These are phyloP conservation scores for Auriscalpium vulgare DNA, from an alignment of 768 basidiomycete species.

Conservation along the genomic window DNA sequence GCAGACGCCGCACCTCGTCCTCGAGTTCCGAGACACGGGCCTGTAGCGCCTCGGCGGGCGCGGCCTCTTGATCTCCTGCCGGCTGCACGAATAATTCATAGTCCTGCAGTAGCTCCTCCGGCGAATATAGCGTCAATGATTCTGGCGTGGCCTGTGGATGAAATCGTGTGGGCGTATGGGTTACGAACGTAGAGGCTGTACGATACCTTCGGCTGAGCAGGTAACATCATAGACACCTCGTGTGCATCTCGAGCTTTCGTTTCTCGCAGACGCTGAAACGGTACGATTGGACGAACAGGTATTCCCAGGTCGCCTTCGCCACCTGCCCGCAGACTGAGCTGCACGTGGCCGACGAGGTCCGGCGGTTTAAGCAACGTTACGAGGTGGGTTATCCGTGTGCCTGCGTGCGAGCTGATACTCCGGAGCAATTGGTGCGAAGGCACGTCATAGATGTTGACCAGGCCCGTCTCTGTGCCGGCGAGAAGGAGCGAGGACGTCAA, in stretches of 20 bases:
- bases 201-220: slow-evolving; percentile 36
- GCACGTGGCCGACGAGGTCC: slow-evolving; percentile 79
- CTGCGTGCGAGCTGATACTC: slow-evolving; percentile 66
- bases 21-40: slow-evolving; percentile 62
- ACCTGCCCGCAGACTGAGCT: slow-evolving; percentile 47
- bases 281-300: slow-evolving; percentile 54
- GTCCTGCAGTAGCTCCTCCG: slow-evolving; percentile 54
- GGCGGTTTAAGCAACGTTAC: slow-evolving; percentile 77
- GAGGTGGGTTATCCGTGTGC: slow-evolving; percentile 62
- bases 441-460: slow-evolving; percentile 77
- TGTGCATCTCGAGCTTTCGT: slow-evolving; percentile 58
- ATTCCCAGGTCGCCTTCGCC: slow-evolving; percentile 39
- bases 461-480: slow-evolving; percentile 68
- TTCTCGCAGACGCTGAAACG: slow-evolving; percentile 72
- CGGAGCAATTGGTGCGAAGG: slow-evolving; percentile 87
- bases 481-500: slow-evolving; percentile 70
- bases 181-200: neutral
- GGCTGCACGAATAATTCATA: slow-evolving; percentile 58
- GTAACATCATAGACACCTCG: slow-evolving; percentile 59
- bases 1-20: slow-evolving; percentile 56
- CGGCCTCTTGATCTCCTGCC: slow-evolving; percentile 23
- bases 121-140: slow-evolving; percentile 31
- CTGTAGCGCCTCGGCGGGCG: slow-evolving; percentile 32
- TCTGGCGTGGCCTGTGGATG: slow-evolving; percentile 14
- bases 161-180: neutral